phyloP scores from a whole-genome alignment of 441 rosid species.

The Mallotus repandus region DNA sequence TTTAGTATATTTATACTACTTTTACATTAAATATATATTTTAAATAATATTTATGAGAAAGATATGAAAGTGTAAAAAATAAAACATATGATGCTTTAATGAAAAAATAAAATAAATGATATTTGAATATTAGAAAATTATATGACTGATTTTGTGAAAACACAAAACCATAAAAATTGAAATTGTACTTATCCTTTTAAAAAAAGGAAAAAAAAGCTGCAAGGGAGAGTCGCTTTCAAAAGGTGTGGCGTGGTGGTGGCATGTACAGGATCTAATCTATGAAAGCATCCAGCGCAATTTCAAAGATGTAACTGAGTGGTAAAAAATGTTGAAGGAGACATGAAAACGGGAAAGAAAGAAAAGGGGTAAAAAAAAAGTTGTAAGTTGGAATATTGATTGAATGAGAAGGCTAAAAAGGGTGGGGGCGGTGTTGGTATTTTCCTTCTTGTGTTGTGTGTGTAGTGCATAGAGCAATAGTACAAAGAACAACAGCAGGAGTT shows the following conservation, averaged over 20 bases:
- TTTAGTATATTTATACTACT: too few species aligned
- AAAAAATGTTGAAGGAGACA: background rate
- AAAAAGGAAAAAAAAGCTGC: slow-evolving; percentile 20
- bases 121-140: too few species aligned
- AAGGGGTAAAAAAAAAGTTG: background rate
- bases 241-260: slow-evolving; percentile 35
- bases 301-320: slow-evolving; percentile 9
- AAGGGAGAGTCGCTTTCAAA: slow-evolving; percentile 41
- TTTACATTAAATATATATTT: too few species aligned
- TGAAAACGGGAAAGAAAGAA: background rate
- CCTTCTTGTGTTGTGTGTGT: background rate
- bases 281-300: slow-evolving; percentile 23
- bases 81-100: too few species aligned
- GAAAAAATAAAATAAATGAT: too few species aligned
- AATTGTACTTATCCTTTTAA: background rate
- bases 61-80: too few species aligned
- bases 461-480: slow-evolving; percentile 16
- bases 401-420: background rate
- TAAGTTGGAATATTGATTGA: background rate
- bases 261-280: slow-evolving; percentile 27
- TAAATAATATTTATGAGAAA: too few species aligned
- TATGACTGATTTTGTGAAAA: too few species aligned
- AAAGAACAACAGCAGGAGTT: slow-evolving; percentile 25
- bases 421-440: slow-evolving; percentile 10
- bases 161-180: too few species aligned